Evolutionary conservation across 2,329 filamentous ascomycete species (phyloP), one percentile per base, ranked within the genome.

Genomic region (Knufia petricola): DNA sequence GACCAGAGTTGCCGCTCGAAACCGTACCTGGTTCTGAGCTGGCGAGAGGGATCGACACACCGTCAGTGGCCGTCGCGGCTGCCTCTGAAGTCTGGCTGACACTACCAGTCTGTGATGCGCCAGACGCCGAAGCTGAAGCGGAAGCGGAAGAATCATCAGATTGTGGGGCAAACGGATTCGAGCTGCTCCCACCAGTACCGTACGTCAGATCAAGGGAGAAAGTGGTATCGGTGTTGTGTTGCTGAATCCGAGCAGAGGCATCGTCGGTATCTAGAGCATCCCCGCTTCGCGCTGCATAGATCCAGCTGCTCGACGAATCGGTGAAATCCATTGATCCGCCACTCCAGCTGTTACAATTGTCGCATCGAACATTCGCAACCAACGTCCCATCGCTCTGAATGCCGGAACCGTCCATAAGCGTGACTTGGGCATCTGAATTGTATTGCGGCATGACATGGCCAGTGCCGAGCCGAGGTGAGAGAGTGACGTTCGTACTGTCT

Each of bases 291-390:
- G 64, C 64, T 9, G 70, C 74, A 58, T 69, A 75, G 34, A 80
- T 75, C 74, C 74, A 79, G 17, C 61, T 61, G 13, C 69, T 71
- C 1, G 58, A 63, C 2, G 59, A 48, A 21, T 61, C 61, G 2
- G 62, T 72, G 50, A 77, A 71, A 53, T 72, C 67, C 67, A 76
- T 75, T 23, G 60, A 65, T 2, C 75, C 74, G 3, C 73, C 74
- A 26, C 61, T 63, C 75, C 75, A 79, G 48, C 61, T 68, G 30
- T 70, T 59, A 57, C 76, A 79, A 51, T 71, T 77, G 20, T 72
- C 71, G 52, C 77, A 79, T 55, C 64, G 69, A 19, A 81, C 65
- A 57, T 79, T 79, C 13, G 76, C 77, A 19, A 68, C 69, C 72
- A 80, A 76, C 15, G 67, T 64, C 17, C 71, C 71, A 55, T 74